Evolutionary conservation across 225 moss, liverwort and hornwort genomes (phyloP).

Genomic region (Physcomitrium patens): DNA sequence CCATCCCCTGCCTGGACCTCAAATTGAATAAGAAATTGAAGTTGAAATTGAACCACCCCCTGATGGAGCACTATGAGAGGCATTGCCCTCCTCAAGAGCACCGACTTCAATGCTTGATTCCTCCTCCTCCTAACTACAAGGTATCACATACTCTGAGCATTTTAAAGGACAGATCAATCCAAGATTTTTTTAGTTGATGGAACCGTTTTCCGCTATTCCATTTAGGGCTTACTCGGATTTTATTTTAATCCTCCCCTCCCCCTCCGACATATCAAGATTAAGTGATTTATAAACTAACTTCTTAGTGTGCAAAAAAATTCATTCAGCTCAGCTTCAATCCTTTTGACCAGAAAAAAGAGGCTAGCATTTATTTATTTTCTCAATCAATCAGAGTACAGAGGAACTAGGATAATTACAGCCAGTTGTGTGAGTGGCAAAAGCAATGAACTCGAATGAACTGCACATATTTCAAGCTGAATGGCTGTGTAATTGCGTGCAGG

Average conservation of each 20-base stretch:
- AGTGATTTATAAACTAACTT: no score
- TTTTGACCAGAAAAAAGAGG: no score
- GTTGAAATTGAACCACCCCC: slow-evolving; percentile 78
- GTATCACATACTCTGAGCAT: slow-evolving; percentile 34
- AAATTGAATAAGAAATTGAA: slow-evolving; percentile 69
- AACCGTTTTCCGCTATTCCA: not conserved
- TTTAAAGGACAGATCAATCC: not conserved
- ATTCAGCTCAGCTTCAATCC: no score
- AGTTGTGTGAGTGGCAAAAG: no score
- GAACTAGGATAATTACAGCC: no score
- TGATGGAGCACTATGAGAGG: slow-evolving; percentile 96
- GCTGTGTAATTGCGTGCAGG: slow-evolving; percentile 46
- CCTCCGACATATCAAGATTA: no score
- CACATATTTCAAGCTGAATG: slow-evolving; percentile 21
- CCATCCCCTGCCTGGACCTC: slow-evolving; percentile 86
- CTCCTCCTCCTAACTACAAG: slow-evolving; percentile 90
- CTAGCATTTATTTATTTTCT: no score
- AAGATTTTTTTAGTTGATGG: not conserved
- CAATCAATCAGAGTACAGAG: no score
- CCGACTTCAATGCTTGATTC: slow-evolving; percentile 85
- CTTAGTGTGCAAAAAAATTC: no score
- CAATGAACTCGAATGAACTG: not conserved
- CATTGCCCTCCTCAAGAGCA: slow-evolving; percentile 85
- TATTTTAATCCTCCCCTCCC: not conserved
- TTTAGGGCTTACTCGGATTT: not conserved